Conservation (phyloP, 345 rosid species). For the Lepidium didymum region DNA sequence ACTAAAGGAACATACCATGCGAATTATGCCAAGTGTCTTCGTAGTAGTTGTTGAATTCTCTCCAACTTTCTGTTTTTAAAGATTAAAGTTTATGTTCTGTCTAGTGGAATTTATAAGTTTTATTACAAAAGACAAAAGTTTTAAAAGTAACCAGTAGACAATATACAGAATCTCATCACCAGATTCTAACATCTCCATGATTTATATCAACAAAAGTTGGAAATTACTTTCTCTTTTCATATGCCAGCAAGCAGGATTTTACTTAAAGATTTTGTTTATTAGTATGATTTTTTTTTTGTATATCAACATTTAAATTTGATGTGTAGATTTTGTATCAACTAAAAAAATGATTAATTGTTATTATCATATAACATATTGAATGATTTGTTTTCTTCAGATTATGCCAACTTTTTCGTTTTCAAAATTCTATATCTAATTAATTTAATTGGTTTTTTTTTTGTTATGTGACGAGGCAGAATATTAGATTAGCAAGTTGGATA, state of each 20-base stretch:
- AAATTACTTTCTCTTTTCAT: too few species aligned
- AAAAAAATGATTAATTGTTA: too few species aligned
- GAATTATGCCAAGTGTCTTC: constrained; percentile 17
- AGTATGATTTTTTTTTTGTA: too few species aligned
- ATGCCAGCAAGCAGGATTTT: too few species aligned
- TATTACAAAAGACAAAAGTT: neutral
- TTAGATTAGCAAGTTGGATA: neutral
- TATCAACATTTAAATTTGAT: too few species aligned
- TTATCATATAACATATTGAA: too few species aligned
- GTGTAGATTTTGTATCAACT: too few species aligned
- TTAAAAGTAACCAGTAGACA: neutral
- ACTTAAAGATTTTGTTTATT: neutral
- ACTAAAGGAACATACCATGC: neutral
- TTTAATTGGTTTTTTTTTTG: too few species aligned
- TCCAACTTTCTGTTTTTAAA: neutral
- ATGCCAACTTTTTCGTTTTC: too few species aligned
- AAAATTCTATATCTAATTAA: too few species aligned
- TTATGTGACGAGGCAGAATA: too few species aligned
- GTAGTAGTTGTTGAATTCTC: neutral
- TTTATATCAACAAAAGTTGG: neutral
- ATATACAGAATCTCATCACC: neutral
- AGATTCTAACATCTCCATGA: neutral
- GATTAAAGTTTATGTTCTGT: constrained; percentile 1
- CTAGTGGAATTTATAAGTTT: neutral
- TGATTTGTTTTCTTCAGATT: too few species aligned